Evolutionary conservation across 2,329 filamentous ascomycete genomes (phyloP).

Genomic region (Dothistroma septosporum): DNA sequence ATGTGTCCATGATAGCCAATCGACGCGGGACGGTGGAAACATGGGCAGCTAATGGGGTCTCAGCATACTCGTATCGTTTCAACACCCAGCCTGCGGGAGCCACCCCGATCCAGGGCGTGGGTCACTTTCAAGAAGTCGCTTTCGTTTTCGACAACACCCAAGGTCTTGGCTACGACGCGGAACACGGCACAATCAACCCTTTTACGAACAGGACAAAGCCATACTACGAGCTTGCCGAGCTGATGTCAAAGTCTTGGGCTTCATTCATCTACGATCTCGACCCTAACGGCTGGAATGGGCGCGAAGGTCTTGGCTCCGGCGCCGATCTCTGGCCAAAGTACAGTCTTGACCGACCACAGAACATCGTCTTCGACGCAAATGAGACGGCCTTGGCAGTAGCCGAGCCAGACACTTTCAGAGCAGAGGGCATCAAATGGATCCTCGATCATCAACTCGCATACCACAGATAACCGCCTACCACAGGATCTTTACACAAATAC

Average conservation of each 20-base stretch:
- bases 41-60: slow-evolving; percentile 47
- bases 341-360: slow-evolving; percentile 32
- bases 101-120: slow-evolving; percentile 42
- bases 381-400: slow-evolving; percentile 30
- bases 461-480: neutral
- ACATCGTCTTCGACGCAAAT: slow-evolving; percentile 49
- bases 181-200: slow-evolving; percentile 32
- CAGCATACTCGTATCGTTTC: slow-evolving; percentile 61
- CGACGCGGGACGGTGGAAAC: slow-evolving; percentile 51
- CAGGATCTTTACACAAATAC: neutral
- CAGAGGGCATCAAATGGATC: slow-evolving; percentile 45
- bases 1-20: slow-evolving; percentile 53
- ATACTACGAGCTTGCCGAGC: slow-evolving; percentile 39
- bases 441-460: slow-evolving; percentile 28
- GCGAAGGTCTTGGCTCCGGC: slow-evolving; percentile 10
- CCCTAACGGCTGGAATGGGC: slow-evolving; percentile 34
- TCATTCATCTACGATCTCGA: slow-evolving; percentile 43
- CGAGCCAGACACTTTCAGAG: slow-evolving; percentile 45
- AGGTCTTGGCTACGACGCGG: slow-evolving; percentile 40
- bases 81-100: slow-evolving; percentile 51
- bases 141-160: slow-evolving; percentile 45
- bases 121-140: slow-evolving; percentile 51
- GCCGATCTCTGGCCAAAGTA: slow-evolving; percentile 41
- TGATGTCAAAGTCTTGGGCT: slow-evolving; percentile 46
- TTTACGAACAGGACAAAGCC: slow-evolving; percentile 35